Conservation (phyloP, 257 asterid genomes). For the Petrea volubilis region DNA sequence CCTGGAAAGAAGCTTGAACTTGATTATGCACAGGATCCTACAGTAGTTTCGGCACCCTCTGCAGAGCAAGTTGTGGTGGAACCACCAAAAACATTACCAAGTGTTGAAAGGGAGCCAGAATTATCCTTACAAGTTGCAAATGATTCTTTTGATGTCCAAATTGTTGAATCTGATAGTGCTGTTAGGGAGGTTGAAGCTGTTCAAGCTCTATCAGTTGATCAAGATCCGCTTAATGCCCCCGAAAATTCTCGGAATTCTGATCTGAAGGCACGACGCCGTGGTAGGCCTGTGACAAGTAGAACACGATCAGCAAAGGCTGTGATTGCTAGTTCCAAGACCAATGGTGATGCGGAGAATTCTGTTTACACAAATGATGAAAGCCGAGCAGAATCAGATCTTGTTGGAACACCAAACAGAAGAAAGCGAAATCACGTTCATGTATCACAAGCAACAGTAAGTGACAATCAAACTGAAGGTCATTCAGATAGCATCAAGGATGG, state of each 20-base stretch:
- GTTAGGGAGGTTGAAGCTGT: constrained; percentile 45
- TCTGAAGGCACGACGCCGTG: constrained; percentile 34
- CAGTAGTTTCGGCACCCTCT: constrained; percentile 32
- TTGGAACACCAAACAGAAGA: constrained; percentile 45
- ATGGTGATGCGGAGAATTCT: constrained; percentile 53
- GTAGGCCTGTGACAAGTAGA: constrained; percentile 42
- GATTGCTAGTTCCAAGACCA: constrained; percentile 40
- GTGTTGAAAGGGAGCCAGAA: constrained; percentile 47
- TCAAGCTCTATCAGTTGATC: constrained; percentile 51
- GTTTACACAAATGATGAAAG: constrained; percentile 51
- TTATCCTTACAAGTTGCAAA: constrained; percentile 44
- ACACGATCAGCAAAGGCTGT: constrained; percentile 38
- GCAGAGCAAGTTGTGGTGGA: constrained; percentile 26
- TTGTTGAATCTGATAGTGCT: constrained; percentile 44
- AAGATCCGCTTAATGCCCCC: constrained; percentile 23
- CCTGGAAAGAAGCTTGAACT: constrained; percentile 70
- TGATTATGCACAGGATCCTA: constrained; percentile 40
- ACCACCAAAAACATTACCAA: constrained; percentile 31
- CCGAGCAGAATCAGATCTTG: constrained; percentile 55
- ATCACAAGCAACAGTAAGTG: constrained; percentile 64
- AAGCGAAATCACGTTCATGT: constrained; percentile 53
- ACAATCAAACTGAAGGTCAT: constrained; percentile 62
- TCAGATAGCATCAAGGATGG: constrained; percentile 64
- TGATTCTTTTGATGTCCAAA: constrained; percentile 59
- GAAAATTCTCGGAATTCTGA: constrained; percentile 50